Conservation (phyloP, 2,329 filamentous ascomycete genomes). For the Calonectria fujianensis region DNA sequence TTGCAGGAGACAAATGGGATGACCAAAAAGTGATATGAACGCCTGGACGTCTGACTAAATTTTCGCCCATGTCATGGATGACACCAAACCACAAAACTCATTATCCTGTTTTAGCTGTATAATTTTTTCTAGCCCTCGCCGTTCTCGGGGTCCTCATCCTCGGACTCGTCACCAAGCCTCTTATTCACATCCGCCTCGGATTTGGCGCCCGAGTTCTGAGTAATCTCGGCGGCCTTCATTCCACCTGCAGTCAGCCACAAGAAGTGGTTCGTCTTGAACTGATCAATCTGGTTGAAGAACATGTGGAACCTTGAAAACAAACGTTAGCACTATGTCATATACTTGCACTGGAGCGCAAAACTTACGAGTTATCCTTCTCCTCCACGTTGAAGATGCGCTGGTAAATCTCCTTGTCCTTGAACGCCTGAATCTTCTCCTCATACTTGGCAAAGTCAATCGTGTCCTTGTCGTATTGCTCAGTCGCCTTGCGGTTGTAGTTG, state of each 20-base stretch:
- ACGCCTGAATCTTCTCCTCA: conserved; percentile 86
- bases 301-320: conserved; percentile 77
- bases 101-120: conserved; percentile 13
- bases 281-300: conserved; percentile 88
- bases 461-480: conserved; percentile 77
- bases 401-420: conserved; percentile 96
- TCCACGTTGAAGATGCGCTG: conserved; percentile 93
- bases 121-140: conserved; percentile 63
- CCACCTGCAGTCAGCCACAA: conserved; percentile 84
- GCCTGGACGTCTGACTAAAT: neutral
- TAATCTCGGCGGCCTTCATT: conserved; percentile 74
- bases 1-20: neutral
- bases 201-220: conserved; percentile 58
- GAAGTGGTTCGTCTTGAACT: conserved; percentile 82
- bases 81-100: conserved; percentile 11
- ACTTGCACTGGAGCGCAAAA: conserved; percentile 49
- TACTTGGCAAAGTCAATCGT: conserved; percentile 87
- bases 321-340: conserved; percentile 18
- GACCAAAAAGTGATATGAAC: neutral
- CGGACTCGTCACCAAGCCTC: conserved; percentile 72
- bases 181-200: conserved; percentile 66
- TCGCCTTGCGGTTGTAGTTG: conserved; percentile 86
- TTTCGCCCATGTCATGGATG: neutral
- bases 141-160: conserved; percentile 70
- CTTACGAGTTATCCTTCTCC: conserved; percentile 89